Conservation (phyloP, 2,329 filamentous ascomycete genomes). For the Fusarium bulbicola region DNA sequence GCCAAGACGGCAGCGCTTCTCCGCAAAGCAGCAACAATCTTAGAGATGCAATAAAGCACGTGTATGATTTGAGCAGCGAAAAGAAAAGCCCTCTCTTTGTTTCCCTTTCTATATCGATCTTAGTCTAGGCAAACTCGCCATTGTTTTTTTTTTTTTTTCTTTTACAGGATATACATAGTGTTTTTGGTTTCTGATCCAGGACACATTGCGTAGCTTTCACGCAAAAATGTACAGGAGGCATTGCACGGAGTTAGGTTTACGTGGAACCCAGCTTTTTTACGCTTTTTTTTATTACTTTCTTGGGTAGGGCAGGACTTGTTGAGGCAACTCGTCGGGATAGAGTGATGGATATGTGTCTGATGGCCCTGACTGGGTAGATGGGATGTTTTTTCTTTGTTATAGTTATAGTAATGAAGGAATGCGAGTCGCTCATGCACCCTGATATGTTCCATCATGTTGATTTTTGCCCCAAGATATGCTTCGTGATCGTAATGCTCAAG, state of each 20-base stretch:
- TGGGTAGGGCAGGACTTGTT: constrained; percentile 29
- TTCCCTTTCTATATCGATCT: constrained; percentile 11
- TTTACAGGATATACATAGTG: constrained; percentile 31
- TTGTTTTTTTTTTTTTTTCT: constrained; percentile 18
- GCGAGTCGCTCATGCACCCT: constrained; percentile 12
- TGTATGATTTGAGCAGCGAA: constrained; percentile 31
- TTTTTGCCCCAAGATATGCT: neutral
- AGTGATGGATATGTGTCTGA: constrained; percentile 9
- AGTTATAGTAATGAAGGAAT: constrained; percentile 36
- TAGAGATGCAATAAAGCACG: constrained; percentile 41
- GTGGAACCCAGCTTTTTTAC: constrained; percentile 25
- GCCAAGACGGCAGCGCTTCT: constrained; percentile 77
- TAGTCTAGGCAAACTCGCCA: constrained; percentile 24
- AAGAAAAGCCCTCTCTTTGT: constrained; percentile 6
- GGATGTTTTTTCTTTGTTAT: constrained; percentile 29
- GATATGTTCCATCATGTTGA: neutral
- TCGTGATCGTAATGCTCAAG: neutral
- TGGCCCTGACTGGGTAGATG: constrained; percentile 2
- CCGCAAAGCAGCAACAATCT: constrained; percentile 61
- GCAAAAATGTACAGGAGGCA: constrained; percentile 45
- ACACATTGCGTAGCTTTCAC: constrained; percentile 27
- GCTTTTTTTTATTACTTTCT: constrained; percentile 17
- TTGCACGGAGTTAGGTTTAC: constrained; percentile 48
- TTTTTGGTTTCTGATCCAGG: constrained; percentile 22
- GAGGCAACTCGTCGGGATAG: constrained; percentile 24